Evolutionary conservation across 441 rosid species (phyloP), one percentile per base, ranked within the genome.

Genomic region (Eugenia klotzschiana): DNA sequence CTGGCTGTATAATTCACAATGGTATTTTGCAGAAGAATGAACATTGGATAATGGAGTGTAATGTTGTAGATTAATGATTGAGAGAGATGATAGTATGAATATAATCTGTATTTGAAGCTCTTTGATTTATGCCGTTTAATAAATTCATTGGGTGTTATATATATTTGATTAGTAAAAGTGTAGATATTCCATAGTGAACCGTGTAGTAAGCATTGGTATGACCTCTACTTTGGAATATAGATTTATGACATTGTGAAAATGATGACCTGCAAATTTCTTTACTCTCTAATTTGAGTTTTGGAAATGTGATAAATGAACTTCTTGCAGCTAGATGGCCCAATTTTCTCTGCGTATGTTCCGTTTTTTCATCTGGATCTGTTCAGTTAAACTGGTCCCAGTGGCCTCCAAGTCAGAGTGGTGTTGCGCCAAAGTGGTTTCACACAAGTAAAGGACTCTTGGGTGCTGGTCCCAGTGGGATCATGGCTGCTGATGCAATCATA

Each of bases 401-500:
- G 98, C 98, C 98, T 85, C 92, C 96, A 69, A 91, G 90, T 92
- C 98, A 91, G 89, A 91, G 88, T 90, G 87, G 90, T 89, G 85
- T 92, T 81, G 87, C 90, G 11, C 93, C 92, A 25, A 94, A 90
- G 89, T 97, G 99, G 99, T 97, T 97, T 91, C 90, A 88, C 91
- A 94, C 99, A 37, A 94, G 94, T 92, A 97, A 94, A 91, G 99
- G 98, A 85, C 96, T 97, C 83, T 90, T 97, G 93, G 99, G 99
- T 87, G 98, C 99, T 82, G 99, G 99, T 51, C 99, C 99, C 86
- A 95, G 99, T 87, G 98, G 99, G 52, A 97, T 97, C 86, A 95
- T 97, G 99, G 98, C 99, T 85, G 99, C 98, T 80, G 99, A 97
- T 94, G 98, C 98, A 79, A 95, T 97, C 81, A 89, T 95, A 90